These are phyloP conservation scores for Chlorociboria aeruginascens DNA, from an alignment of 495 filamentous ascomycete species.

Conservation along the genomic window DNA sequence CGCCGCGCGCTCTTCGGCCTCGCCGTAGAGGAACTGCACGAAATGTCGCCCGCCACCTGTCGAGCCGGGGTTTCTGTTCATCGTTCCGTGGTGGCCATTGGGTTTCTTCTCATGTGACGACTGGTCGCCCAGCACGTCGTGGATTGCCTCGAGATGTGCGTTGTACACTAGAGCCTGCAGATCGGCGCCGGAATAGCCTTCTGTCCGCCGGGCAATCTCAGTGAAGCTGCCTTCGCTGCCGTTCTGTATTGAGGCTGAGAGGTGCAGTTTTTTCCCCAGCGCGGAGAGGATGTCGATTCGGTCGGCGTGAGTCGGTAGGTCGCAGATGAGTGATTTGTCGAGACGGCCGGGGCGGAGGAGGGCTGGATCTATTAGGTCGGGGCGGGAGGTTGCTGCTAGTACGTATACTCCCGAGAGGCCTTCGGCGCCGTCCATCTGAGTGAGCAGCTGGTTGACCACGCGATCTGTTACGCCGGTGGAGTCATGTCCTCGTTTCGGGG, in stretches of 20 bases:
- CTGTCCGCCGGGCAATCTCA: slow-evolving; percentile 66
- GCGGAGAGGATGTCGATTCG: slow-evolving; percentile 78
- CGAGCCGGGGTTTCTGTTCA: slow-evolving; percentile 4
- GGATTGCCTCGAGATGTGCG: slow-evolving; percentile 92
- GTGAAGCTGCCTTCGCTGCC: slow-evolving; percentile 23
- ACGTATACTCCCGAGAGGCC: slow-evolving; percentile 92
- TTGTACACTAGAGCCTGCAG: slow-evolving; percentile 92
- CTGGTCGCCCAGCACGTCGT: slow-evolving; percentile 69
- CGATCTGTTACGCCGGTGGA: slow-evolving; percentile 93
- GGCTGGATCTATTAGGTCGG: slow-evolving; percentile 91
- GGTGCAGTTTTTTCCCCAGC: slow-evolving; percentile 63
- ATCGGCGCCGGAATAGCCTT: slow-evolving; percentile 92
- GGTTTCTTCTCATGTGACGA: slow-evolving; percentile 27
- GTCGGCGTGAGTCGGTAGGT: slow-evolving; percentile 68
- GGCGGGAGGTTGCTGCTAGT: slow-evolving; percentile 79
- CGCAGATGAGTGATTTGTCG: slow-evolving; percentile 84
- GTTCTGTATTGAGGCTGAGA: slow-evolving; percentile 46
- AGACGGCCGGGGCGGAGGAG: slow-evolving; percentile 78
- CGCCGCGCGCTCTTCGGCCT: slow-evolving; percentile 34
- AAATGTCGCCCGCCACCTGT: slow-evolving; percentile 39
- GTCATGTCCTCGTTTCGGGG: slow-evolving; percentile 93
- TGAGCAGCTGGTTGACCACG: slow-evolving; percentile 96
- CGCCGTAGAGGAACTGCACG: slow-evolving; percentile 73
- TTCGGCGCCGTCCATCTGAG: slow-evolving; percentile 98
- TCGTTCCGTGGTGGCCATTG: slow-evolving; percentile 14